These are phyloP conservation scores for Alternaria burnsii DNA, from an alignment of 2,329 filamentous ascomycete genomes.

Conservation along the genomic window DNA sequence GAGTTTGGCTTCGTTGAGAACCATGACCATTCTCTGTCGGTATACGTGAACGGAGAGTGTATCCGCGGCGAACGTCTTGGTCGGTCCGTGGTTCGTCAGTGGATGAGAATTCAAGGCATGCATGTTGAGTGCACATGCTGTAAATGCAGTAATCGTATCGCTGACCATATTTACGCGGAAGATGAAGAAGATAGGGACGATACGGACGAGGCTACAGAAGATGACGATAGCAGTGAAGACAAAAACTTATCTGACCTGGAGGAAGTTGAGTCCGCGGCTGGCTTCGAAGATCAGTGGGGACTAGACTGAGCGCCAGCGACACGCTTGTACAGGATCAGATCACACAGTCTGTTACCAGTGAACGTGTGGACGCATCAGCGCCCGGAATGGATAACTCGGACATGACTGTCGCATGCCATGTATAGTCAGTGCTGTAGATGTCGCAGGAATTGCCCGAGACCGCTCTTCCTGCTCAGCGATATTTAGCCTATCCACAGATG, in stretches of 20 bases:
- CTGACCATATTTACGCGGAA: neutral
- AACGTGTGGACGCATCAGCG: neutral
- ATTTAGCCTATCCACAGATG: neutral
- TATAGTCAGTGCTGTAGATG: neutral
- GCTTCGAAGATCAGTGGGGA: constrained; percentile 2
- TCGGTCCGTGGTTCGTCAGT: constrained; percentile 3
- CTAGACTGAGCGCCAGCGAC: neutral
- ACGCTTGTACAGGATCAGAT: neutral
- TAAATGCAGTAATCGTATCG: neutral
- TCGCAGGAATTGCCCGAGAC: neutral
- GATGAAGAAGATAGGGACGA: neutral
- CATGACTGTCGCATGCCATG: neutral
- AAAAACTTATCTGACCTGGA: neutral
- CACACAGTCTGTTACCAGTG: neutral
- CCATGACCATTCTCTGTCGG: constrained; percentile 6
- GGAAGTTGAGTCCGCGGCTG: neutral
- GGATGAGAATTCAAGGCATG: constrained; percentile 2
- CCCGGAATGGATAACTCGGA: neutral
- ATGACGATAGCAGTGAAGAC: neutral
- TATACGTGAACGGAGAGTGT: constrained; percentile 1
- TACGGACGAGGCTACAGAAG: neutral
- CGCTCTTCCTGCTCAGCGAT: neutral
- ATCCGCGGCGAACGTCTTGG: constrained; percentile 8
- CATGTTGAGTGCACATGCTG: constrained; percentile 11
- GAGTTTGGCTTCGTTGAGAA: constrained; percentile 7